phyloP scores from a whole-genome alignment of 2,329 filamentous ascomycete genomes.

The Colletotrichum sp. region DNA sequence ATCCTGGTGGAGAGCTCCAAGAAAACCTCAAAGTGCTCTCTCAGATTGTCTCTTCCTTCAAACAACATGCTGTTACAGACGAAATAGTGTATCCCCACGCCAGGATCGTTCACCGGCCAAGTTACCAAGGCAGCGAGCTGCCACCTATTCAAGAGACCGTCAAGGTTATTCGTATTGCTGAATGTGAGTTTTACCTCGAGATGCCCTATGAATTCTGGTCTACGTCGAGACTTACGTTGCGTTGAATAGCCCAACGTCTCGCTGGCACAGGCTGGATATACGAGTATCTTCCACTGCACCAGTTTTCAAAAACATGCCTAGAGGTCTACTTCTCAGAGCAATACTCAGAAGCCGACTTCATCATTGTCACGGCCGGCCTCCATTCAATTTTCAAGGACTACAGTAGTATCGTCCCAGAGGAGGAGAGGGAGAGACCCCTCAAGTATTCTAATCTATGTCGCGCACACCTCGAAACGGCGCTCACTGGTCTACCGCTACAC shows the following conservation, averaged over 20 bases:
- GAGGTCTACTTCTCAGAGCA: slow-evolving; percentile 38
- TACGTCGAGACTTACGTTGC: no score
- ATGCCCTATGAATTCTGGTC: no score
- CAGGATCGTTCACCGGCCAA: not conserved
- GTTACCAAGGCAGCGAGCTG: not conserved
- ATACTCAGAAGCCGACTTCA: slow-evolving; percentile 34
- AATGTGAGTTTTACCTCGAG: not conserved
- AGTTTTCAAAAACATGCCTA: slow-evolving; percentile 36
- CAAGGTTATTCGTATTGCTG: not conserved
- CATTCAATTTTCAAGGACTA: slow-evolving; percentile 11
- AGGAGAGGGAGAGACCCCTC: slow-evolving; percentile 26
- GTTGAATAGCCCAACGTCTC: not conserved
- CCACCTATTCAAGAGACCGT: slow-evolving; percentile 22
- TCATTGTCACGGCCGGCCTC: slow-evolving; percentile 36
- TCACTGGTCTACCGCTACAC: slow-evolving; percentile 35
- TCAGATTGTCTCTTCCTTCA: slow-evolving; percentile 30
- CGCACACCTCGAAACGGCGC: slow-evolving; percentile 33
- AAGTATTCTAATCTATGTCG: slow-evolving; percentile 28
- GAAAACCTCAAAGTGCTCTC: slow-evolving; percentile 39
- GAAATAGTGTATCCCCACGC: slow-evolving; percentile 31
- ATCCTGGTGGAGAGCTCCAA: slow-evolving; percentile 32
- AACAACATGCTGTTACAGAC: slow-evolving; percentile 25
- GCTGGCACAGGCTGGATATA: slow-evolving; percentile 29
- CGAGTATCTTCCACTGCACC: slow-evolving; percentile 31
- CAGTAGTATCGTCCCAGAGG: not conserved